Evolutionary conservation across 495 filamentous ascomycete genomes (phyloP).

Genomic region (Xylaria flabelliformis): DNA sequence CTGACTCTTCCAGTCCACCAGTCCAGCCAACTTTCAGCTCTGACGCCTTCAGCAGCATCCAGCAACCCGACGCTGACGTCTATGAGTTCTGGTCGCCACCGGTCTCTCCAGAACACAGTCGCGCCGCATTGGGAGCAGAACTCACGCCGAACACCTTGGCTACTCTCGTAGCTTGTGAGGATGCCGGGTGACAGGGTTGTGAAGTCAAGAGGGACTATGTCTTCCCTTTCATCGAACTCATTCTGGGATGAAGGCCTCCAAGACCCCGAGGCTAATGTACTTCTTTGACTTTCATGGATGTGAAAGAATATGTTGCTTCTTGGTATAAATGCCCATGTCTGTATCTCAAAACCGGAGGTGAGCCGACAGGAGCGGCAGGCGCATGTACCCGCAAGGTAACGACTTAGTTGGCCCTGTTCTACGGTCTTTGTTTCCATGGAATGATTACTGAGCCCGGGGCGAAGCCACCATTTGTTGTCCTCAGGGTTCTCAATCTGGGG

Average conservation of each 20-base stretch:
- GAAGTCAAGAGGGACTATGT: conserved; percentile 27
- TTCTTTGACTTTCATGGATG: not conserved
- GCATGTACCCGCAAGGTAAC: conserved; percentile 71
- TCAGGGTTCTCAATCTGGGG: conserved; percentile 42
- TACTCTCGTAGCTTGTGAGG: conserved; percentile 46
- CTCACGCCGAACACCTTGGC: conserved; percentile 62
- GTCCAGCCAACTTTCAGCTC: conserved; percentile 64
- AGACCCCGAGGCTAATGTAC: no score
- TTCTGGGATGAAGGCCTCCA: not conserved
- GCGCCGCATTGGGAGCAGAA: conserved; percentile 72
- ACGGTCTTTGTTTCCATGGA: conserved; percentile 35
- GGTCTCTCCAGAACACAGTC: conserved; percentile 69
- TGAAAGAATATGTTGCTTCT: conserved; percentile 62
- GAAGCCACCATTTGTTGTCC: conserved; percentile 47
- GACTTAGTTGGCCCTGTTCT: conserved; percentile 41
- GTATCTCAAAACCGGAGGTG: conserved; percentile 68
- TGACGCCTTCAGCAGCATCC: conserved; percentile 56
- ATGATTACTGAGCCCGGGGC: conserved; percentile 16
- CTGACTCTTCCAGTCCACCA: conserved; percentile 66
- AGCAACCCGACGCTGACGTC: conserved; percentile 71
- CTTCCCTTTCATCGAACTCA: conserved; percentile 12
- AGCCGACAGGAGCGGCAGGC: conserved; percentile 68
- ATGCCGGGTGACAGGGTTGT: not conserved
- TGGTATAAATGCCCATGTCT: conserved; percentile 73
- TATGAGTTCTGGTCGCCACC: conserved; percentile 61